phyloP scores from a whole-genome alignment of 169 alveolate genomes.

The Cyclospora cayetanensis region DNA sequence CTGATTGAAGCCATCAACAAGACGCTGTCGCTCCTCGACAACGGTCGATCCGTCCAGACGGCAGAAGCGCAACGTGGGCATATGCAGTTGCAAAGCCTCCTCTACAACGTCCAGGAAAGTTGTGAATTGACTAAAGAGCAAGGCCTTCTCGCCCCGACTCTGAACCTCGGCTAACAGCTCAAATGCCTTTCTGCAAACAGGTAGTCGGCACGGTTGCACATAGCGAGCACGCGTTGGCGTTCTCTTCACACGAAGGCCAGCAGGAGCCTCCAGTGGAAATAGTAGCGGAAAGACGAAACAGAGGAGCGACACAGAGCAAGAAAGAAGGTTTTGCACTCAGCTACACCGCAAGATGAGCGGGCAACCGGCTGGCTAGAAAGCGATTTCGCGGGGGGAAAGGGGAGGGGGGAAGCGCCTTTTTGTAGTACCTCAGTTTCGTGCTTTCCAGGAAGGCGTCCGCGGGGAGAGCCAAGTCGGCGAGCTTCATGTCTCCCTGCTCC shows the following conservation, averaged over 20 bases:
- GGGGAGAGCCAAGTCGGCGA: constrained; percentile 49
- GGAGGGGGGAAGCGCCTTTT: neutral
- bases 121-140: constrained; percentile 94
- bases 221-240: too few species aligned
- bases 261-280: too few species aligned
- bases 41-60: constrained; percentile 97
- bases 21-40: constrained; percentile 91
- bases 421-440: constrained; percentile 72
- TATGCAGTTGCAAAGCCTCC: constrained; percentile 79
- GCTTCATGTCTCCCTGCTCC: constrained; percentile 61
- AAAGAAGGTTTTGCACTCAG: too few species aligned
- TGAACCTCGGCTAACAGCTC: constrained; percentile 77
- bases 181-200: constrained; percentile 71
- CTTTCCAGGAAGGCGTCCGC: constrained; percentile 63
- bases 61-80: constrained; percentile 73
- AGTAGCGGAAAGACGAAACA: too few species aligned
- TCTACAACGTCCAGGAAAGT: constrained; percentile 91
- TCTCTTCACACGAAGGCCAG: too few species aligned
- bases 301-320: too few species aligned
- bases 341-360: neutral
- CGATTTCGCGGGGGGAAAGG: neutral
- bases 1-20: constrained; percentile 84
- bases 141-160: constrained; percentile 84
- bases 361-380: neutral
- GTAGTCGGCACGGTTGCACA: too few species aligned